Conservation (phyloP, 1,284 basidiomycete genomes). For the Peniophora sp. region DNA sequence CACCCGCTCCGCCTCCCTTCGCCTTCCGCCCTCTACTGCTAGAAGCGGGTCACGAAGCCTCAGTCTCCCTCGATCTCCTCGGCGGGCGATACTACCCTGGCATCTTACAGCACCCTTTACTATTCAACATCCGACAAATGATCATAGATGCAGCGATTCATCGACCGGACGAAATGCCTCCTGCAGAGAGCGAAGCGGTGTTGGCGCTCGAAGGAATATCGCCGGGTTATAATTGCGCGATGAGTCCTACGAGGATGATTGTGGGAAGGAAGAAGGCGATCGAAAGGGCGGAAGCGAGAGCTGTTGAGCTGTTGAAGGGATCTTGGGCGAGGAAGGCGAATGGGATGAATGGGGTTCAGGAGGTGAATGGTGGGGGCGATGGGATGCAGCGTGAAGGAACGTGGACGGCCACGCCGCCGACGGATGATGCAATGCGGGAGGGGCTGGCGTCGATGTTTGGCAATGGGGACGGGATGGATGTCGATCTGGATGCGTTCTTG, state of each 20-base stretch:
- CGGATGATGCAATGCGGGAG: too few species aligned
- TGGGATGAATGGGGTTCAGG: too few species aligned
- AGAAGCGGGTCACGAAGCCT: slow-evolving; percentile 50
- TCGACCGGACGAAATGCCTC: neutral
- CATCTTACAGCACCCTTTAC: slow-evolving; percentile 52
- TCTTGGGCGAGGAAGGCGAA: too few species aligned
- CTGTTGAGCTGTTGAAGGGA: too few species aligned
- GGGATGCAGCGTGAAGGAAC: too few species aligned
- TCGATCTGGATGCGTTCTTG: too few species aligned
- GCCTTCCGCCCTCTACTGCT: slow-evolving; percentile 59
- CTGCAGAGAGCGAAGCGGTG: slow-evolving; percentile 7
- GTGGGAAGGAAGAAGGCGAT: slow-evolving; percentile 9
- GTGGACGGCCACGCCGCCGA: too few species aligned
- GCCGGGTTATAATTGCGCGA: slow-evolving; percentile 10
- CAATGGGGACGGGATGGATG: too few species aligned
- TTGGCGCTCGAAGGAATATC: slow-evolving; percentile 12
- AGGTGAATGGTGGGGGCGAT: too few species aligned
- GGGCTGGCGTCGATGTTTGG: too few species aligned
- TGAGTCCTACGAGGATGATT: slow-evolving; percentile 12
- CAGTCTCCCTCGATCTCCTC: slow-evolving; percentile 58
- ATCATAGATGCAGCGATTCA: slow-evolving; percentile 19
- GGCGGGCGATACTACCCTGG: slow-evolving; percentile 70
- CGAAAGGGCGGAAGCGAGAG: slow-evolving; percentile 6
- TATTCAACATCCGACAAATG: slow-evolving; percentile 31
- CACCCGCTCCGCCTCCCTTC: slow-evolving; percentile 54